Percentiles rank a stretch among this genome's conserved stretches.
Evolutionary conservation across 495 filamentous ascomycete species (phyloP).

Genomic region (Hypoxylon lenormandii): DNA sequence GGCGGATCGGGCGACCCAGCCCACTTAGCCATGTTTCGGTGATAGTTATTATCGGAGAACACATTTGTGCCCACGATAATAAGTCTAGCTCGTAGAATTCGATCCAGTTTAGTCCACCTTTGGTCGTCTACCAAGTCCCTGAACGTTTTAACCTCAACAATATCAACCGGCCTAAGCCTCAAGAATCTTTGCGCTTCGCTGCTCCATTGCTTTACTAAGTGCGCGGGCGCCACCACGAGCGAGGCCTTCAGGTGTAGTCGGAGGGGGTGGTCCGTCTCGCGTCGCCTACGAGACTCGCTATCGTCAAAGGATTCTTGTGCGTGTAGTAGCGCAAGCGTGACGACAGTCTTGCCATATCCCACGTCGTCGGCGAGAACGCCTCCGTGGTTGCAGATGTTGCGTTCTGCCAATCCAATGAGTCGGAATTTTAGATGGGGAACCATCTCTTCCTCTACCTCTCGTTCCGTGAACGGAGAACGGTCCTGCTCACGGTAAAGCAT

Average conservation of each 20-base stretch:
- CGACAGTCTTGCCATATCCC: slow-evolving; percentile 84
- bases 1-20: slow-evolving; percentile 64
- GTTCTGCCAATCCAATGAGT: slow-evolving; percentile 68
- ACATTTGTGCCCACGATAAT: slow-evolving; percentile 67
- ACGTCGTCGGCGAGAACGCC: slow-evolving; percentile 82
- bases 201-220: slow-evolving; percentile 75
- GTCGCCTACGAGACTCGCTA: background rate
- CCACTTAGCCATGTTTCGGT: slow-evolving; percentile 55
- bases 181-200: slow-evolving; percentile 70
- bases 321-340: slow-evolving; percentile 75
- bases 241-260: slow-evolving; percentile 69
- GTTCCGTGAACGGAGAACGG: slow-evolving; percentile 66
- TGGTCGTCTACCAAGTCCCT: no score
- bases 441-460: slow-evolving; percentile 76
- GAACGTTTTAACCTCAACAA: no score
- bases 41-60: slow-evolving; percentile 53
- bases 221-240: slow-evolving; percentile 73
- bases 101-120: no score
- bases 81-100: slow-evolving; percentile 67
- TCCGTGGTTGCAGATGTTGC: slow-evolving; percentile 65
- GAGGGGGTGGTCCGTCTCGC: slow-evolving; percentile 9
- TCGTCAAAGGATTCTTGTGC: slow-evolving; percentile 53
- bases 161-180: no score
- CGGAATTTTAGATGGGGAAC: slow-evolving; percentile 70
- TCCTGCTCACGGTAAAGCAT: slow-evolving; percentile 71